Base-by-base conservation (phyloP, 768 basidiomycete genomes). In the Podaxis mareebaensis region DNA sequence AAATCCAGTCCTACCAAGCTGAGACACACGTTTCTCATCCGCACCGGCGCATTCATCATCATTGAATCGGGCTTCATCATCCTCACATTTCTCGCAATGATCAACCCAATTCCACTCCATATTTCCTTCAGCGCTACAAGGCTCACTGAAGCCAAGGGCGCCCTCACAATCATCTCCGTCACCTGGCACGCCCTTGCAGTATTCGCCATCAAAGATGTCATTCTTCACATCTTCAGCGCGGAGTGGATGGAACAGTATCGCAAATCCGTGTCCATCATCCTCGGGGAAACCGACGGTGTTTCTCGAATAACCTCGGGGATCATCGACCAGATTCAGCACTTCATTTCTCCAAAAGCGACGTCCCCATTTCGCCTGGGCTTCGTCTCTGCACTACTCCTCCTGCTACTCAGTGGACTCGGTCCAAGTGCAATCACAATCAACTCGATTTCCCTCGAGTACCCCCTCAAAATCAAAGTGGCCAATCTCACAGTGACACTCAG, bases 231-330 rank as follows among this genome's bases (percentile, higher is more conserved):
- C 17, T 64, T 64, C 51, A 64, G 63, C 11, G 39, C 44, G 13
- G 63, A 64, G 17, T 59, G 63, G 63, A 24, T 24, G 8, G 40
- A 49, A 7, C 63, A 59, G 17, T 39, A 38, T 12, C 30, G 13
- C 26, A 13, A 48, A 42, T 24, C 49, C 0, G 49, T 40, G 5
- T 33, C n/a, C 15, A 20, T 64, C 13, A 28, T 44, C 17, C 56
- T 33, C 3, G 38, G 49, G 22, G 49, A 64, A n/a, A 58, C 57
- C 15, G 63, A 64, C 15, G 30, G 7, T 8, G 63, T 64, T 4
- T 64, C 63, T 33, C 44, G 48, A 24, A 46, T 64, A n/a, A 58
- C 63, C 3, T 20, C 63, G 13, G 63, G 57, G n/a, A 28, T 52
- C 24, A 0, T 52, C 22, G 22, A 59, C 39, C 63, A 58, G 30